Evolutionary conservation across 2,329 filamentous ascomycete species (phyloP), one percentile per base, ranked within the genome.

Genomic region (Trichoderma sp.): DNA sequence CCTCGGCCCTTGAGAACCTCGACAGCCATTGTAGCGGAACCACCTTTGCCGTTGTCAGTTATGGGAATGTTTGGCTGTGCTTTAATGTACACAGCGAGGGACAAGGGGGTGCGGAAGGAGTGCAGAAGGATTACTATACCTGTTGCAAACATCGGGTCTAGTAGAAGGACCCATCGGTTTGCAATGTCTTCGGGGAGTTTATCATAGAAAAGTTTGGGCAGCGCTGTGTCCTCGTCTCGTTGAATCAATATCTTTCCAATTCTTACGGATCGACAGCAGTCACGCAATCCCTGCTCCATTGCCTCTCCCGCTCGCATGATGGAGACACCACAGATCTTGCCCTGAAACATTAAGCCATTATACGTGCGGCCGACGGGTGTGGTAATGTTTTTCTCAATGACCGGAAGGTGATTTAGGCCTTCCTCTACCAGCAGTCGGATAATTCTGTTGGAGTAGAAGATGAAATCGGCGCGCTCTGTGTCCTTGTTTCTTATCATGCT

Each of bases 61-160:
- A 69, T 39, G 30, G 28, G 53, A 43, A 32, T 15, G 28, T 50
- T 28, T 57, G 7, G 26, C 23, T 28, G 34, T 47, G 53, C 58
- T 34, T n/a, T 20, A 3, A 26, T 17, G 15, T 28, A n/a, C 28
- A 67, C 20, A 30, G 12, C 63, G 9, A 57, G 7, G 12, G 43
- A 9, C 1, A 9, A n/a, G 28, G 26, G 23, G 1, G 17, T 61
- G 47, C 9, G 28, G 47, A n/a, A 43, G 28, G 4, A 28, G n/a
- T 15, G 47, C 9, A 36, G 47, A n/a, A 43, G 28, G 4, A 28
- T 39, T 9, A 20, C 78, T 83, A 95, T 83, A 95, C 94, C 95
- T 76, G 96, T 99, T 71, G 96, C 96, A 83, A 99, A 95, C 96
- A 99, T 99, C n/a, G 96, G 96, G 80, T 99, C 96, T 59, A 99